phyloP scores from a whole-genome alignment of 116 monocot species.

The Posidonia oceanica region DNA sequence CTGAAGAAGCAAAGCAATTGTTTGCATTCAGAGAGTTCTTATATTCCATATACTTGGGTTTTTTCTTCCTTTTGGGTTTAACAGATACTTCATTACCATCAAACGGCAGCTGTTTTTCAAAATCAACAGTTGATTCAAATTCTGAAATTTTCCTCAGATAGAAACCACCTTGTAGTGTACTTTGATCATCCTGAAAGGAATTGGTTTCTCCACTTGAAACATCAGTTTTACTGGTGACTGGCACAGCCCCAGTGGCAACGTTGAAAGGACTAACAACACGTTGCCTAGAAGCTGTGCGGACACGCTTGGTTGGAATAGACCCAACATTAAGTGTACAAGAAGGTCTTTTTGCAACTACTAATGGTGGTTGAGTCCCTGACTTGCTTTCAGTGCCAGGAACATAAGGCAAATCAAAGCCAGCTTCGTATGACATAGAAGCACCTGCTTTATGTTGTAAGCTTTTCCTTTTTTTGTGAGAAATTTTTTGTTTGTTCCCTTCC shows the following conservation, averaged over 20 bases:
- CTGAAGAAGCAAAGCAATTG: conserved; percentile 37
- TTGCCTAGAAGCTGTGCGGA: conserved; percentile 64
- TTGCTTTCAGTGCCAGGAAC: conserved; percentile 39
- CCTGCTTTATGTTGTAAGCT: conserved; percentile 32
- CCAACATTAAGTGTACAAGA: conserved; percentile 36
- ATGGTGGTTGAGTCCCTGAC: conserved; percentile 22
- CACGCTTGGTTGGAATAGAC: conserved; percentile 73
- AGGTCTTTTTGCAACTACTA: conserved; percentile 46
- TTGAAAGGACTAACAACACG: conserved; percentile 45
- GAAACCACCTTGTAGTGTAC: conserved; percentile 56
- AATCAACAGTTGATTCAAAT: conserved; percentile 70
- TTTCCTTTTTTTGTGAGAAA: conserved; percentile 57
- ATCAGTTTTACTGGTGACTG: conserved; percentile 72
- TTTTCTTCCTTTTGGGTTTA: conserved; percentile 82
- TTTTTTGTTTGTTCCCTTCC: conserved; percentile 44
- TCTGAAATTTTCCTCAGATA: conserved; percentile 50
- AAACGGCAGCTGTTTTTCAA: conserved; percentile 45
- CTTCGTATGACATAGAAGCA: conserved; percentile 28
- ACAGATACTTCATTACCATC: conserved; percentile 40
- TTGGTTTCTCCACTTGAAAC: conserved; percentile 93
- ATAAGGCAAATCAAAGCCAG: conserved; percentile 36
- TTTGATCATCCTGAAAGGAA: conserved; percentile 81
- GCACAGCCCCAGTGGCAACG: conserved; percentile 25
- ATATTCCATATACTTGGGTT: conserved; percentile 53
- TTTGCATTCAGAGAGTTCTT: conserved; percentile 31